A percentile compares a stretch with the other conserved stretches of the same genome.
Conservation (phyloP, 1,139 yeast genomes). For the Magnusiomyces tetraspermus region DNA sequence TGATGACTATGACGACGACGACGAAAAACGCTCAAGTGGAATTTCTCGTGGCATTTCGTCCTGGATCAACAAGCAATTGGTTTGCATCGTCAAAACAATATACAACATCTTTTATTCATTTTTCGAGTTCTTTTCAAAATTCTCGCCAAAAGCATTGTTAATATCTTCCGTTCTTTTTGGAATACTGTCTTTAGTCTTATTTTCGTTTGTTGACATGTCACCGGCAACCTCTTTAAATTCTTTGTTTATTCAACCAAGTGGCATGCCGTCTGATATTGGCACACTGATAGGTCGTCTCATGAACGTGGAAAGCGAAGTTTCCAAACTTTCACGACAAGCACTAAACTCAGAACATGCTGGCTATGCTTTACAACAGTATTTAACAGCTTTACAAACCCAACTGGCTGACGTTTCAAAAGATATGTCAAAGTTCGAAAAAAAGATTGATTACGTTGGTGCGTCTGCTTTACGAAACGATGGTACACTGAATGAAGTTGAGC, state of each 20-base stretch:
- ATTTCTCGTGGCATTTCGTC: background rate
- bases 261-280: conserved; percentile 8
- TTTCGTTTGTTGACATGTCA: no score
- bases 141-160: background rate
- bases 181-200: no score
- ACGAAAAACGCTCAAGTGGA: background rate
- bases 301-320: conserved; percentile 10
- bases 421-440: background rate
- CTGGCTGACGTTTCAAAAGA: background rate
- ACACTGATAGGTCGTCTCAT: conserved; percentile 8
- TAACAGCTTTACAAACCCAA: background rate
- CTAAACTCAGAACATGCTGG: conserved; percentile 2
- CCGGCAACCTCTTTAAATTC: background rate
- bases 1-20: background rate
- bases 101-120: no score
- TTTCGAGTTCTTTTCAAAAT: background rate
- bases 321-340: conserved; percentile 9
- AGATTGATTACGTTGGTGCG: background rate
- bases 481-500: conserved; percentile 2
- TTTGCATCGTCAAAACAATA: no score
- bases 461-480: background rate
- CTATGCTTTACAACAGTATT: background rate
- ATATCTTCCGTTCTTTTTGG: no score
- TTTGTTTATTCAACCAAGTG: background rate
- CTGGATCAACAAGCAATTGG: background rate